Evolutionary conservation across 345 rosid species (phyloP).

Genomic region (Arabidopsis arenosa): DNA sequence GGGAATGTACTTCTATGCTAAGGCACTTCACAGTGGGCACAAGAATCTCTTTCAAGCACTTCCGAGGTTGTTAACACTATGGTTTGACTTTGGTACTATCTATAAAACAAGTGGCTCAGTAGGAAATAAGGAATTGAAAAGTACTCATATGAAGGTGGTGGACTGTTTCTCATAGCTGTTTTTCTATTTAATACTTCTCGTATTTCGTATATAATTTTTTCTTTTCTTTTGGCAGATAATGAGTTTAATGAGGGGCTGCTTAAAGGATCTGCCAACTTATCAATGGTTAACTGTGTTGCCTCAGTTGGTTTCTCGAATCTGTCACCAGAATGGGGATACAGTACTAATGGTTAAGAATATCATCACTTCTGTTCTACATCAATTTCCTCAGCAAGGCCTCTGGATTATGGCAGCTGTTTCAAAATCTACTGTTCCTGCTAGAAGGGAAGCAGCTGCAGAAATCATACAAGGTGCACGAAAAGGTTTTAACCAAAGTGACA

Average conservation of each 20-base stretch:
- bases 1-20: constrained; percentile 83
- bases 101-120: constrained; percentile 63
- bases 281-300: constrained; percentile 96
- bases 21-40: constrained; percentile 95
- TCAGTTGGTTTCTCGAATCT: constrained; percentile 95
- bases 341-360: constrained; percentile 79
- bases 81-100: constrained; percentile 94
- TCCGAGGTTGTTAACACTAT: constrained; percentile 92
- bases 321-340: constrained; percentile 91
- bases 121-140: constrained; percentile 70
- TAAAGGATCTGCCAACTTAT: constrained; percentile 94
- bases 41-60: constrained; percentile 96
- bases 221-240: constrained; percentile 61
- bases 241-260: constrained; percentile 88
- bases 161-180: constrained; percentile 4
- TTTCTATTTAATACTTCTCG: constrained; percentile 12
- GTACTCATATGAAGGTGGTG: constrained; percentile 72
- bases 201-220: constrained; percentile 14
- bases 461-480: constrained; percentile 90
- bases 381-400: constrained; percentile 92
- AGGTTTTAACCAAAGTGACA: constrained; percentile 72
- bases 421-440: constrained; percentile 91
- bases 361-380: constrained; percentile 80
- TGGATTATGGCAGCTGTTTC: constrained; percentile 99
- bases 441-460: constrained; percentile 93